These are phyloP conservation scores for Trypanosoma rangeli DNA, from an alignment of 208 protist species.

Conservation along the genomic window DNA sequence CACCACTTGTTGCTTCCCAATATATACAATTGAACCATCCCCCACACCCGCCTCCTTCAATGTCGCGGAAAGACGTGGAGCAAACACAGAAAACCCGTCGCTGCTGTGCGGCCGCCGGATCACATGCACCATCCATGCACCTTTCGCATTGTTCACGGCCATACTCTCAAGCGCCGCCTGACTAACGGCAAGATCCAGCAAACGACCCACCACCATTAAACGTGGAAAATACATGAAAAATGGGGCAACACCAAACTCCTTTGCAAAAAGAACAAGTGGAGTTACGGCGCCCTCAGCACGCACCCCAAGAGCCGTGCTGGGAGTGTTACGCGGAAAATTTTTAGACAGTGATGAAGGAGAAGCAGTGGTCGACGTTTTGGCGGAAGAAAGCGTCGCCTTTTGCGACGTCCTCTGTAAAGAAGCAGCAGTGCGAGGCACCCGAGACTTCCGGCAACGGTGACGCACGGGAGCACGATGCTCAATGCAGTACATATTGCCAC, in stretches of 20 bases:
- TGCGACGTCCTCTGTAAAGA: neutral
- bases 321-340: constrained; percentile 51
- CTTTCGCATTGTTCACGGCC: constrained; percentile 25
- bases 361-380: neutral
- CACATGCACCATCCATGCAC: constrained; percentile 51
- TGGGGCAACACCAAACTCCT: constrained; percentile 43
- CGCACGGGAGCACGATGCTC: constrained; percentile 58
- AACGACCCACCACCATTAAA: constrained; percentile 48
- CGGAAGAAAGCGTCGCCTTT: neutral
- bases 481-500: constrained; percentile 68
- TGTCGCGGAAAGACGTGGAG: constrained; percentile 10
- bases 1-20: constrained; percentile 3
- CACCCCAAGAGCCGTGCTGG: constrained; percentile 61
- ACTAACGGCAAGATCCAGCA: constrained; percentile 65
- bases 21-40: constrained; percentile 11
- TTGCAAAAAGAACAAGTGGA: constrained; percentile 53
- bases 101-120: constrained; percentile 30
- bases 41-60: constrained; percentile 12
- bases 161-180: constrained; percentile 44
- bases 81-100: constrained; percentile 1
- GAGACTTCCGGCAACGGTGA: constrained; percentile 46
- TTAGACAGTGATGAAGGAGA: constrained; percentile 16
- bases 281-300: constrained; percentile 65
- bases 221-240: constrained; percentile 77
- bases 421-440: constrained; percentile 6